Percentiles rank a stretch among this genome's conserved stretches.
phyloP scores from a whole-genome alignment of 371 early-diverging fungal species.

The Thermomucor indicae-seudaticae region DNA sequence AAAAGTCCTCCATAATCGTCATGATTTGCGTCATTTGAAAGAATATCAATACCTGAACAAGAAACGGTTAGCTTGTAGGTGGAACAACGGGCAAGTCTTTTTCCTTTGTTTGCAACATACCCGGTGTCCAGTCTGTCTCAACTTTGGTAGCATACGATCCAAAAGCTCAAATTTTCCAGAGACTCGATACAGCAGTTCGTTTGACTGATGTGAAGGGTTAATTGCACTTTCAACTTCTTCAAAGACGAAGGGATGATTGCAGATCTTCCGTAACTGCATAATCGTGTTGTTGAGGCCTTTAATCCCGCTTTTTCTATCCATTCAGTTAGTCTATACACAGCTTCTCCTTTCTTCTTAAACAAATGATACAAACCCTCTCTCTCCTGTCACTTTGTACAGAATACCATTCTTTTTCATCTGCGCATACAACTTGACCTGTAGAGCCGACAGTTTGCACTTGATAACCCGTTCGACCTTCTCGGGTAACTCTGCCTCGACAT shows the following conservation, averaged over 20 bases:
- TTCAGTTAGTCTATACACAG: neutral
- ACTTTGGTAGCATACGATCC: conserved; percentile 94
- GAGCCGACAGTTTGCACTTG: conserved; percentile 83
- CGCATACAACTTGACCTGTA: conserved; percentile 75
- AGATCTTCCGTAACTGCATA: conserved; percentile 99
- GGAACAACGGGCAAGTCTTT: no score
- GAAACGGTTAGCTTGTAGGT: neutral
- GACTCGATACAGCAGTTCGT: conserved; percentile 64
- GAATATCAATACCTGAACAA: conserved; percentile 84
- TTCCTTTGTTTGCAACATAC: no score
- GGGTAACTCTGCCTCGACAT: conserved; percentile 97
- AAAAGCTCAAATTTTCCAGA: conserved; percentile 98
- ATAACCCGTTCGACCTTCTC: conserved; percentile 98
- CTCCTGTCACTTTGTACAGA: conserved; percentile 3
- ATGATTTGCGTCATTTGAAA: conserved; percentile 99
- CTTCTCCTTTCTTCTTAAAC: neutral
- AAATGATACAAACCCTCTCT: conserved; percentile 1
- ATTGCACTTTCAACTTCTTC: conserved; percentile 87
- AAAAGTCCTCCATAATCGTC: conserved; percentile 96
- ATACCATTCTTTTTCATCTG: conserved; percentile 74
- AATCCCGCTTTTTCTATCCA: conserved; percentile 47
- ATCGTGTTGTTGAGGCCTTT: conserved; percentile 94
- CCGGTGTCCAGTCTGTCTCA: conserved; percentile 85
- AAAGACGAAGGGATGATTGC: conserved; percentile 99
- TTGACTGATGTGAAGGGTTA: conserved; percentile 55